These are phyloP conservation scores for Silene uniflora DNA, from an alignment of 148 eudicot genomes.

Conservation along the genomic window DNA sequence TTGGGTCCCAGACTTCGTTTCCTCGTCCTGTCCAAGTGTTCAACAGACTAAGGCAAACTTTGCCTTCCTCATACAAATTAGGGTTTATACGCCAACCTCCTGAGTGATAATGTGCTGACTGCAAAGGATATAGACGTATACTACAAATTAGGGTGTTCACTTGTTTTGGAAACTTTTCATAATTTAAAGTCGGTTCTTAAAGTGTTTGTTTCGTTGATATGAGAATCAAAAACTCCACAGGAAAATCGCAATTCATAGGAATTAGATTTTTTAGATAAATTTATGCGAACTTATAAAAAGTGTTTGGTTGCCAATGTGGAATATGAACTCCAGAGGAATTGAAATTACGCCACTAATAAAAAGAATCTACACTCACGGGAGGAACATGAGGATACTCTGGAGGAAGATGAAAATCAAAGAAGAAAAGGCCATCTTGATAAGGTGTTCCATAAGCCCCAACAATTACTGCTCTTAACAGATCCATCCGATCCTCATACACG, in stretches of 20 bases:
- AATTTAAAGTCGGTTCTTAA: neutral
- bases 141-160: neutral
- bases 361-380: constrained; percentile 52
- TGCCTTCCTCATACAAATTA: constrained; percentile 92
- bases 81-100: constrained; percentile 99
- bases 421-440: constrained; percentile 96
- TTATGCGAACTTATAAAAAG: too few relatives aligned
- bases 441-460: constrained; percentile 99
- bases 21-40: constrained; percentile 99
- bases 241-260: neutral
- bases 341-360: too few relatives aligned
- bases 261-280: neutral
- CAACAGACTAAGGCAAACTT: constrained; percentile 92
- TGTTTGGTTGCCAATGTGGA: neutral
- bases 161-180: neutral
- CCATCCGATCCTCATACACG: constrained; percentile 95
- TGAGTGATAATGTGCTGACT: constrained; percentile 95
- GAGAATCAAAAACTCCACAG: neutral
- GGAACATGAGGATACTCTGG: constrained; percentile 96
- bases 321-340: neutral
- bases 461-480: constrained; percentile 90
- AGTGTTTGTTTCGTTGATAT: neutral
- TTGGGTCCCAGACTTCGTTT: constrained; percentile 97
- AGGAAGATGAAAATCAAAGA: constrained; percentile 97
- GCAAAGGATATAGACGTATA: constrained; percentile 20